Percentiles rank a stretch among this genome's conserved stretches.
Evolutionary conservation across 1,284 basidiomycete species (phyloP).

Genomic region (Ustanciosporium gigantosporum): DNA sequence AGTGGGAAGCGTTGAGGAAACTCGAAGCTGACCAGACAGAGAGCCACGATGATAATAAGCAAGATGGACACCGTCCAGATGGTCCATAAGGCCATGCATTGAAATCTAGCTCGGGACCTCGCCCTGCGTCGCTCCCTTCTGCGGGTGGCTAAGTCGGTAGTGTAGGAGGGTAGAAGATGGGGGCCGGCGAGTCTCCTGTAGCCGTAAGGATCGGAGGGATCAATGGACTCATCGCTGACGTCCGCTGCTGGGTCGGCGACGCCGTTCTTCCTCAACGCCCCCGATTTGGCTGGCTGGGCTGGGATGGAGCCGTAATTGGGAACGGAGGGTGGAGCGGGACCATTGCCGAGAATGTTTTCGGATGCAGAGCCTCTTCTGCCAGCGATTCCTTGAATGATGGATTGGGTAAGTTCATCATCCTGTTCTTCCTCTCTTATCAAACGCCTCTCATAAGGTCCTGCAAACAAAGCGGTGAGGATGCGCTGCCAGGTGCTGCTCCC

Average conservation of each 20-base stretch:
- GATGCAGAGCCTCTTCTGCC: slow-evolving; percentile 1
- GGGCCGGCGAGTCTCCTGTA: slow-evolving; percentile 37
- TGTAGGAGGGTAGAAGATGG: slow-evolving; percentile 25
- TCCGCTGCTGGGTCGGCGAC: neutral
- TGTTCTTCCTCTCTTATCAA: slow-evolving; percentile 19
- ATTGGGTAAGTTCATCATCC: slow-evolving; percentile 22
- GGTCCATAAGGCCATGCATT: slow-evolving; percentile 42
- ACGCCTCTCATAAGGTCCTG: slow-evolving; percentile 27
- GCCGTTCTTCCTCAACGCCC: neutral
- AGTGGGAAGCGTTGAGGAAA: slow-evolving; percentile 16
- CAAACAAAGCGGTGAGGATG: slow-evolving; percentile 17
- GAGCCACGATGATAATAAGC: slow-evolving; percentile 12
- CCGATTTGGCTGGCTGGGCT: neutral
- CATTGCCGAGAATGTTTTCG: too few relatives aligned
- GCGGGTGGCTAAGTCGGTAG: slow-evolving; percentile 19
- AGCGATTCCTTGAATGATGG: slow-evolving; percentile 18
- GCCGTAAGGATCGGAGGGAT: slow-evolving; percentile 34
- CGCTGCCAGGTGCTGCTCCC: slow-evolving; percentile 17
- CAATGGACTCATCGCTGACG: neutral
- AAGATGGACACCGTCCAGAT: slow-evolving; percentile 32
- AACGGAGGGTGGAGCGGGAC: neutral
- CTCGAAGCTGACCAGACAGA: slow-evolving; percentile 14
- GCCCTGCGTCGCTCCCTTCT: slow-evolving; percentile 22
- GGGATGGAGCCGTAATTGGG: slow-evolving; percentile 12
- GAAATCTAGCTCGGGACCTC: slow-evolving; percentile 19